These are phyloP conservation scores for Erysimum cheiri DNA, from an alignment of 441 rosid genomes.

Conservation along the genomic window DNA sequence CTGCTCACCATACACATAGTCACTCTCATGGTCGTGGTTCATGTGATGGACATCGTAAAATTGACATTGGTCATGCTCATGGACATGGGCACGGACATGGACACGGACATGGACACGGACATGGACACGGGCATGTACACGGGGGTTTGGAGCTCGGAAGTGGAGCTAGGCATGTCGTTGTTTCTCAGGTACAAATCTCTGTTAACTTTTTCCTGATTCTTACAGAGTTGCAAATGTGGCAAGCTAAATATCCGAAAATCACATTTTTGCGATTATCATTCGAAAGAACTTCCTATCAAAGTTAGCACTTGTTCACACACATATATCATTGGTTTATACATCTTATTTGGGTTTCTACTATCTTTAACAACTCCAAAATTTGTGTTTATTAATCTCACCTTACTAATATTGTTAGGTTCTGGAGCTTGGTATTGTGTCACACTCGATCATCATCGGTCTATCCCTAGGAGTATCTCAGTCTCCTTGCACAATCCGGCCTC, in stretches of 20 bases:
- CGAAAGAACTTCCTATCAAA: too few species aligned
- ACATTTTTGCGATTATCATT: neutral
- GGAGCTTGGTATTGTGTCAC: conserved; percentile 83
- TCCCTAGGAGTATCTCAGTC: conserved; percentile 92
- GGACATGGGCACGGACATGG: conserved; percentile 44
- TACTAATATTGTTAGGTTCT: conserved; percentile 50
- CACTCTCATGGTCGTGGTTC: conserved; percentile 66
- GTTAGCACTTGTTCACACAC: neutral
- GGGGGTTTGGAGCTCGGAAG: conserved; percentile 55
- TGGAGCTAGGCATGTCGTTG: conserved; percentile 74
- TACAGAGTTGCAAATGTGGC: neutral
- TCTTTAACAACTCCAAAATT: neutral
- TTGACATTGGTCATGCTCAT: conserved; percentile 38
- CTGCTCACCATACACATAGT: conserved; percentile 80
- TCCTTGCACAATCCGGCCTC: conserved; percentile 85
- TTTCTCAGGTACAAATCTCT: conserved; percentile 69
- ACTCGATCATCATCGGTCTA: conserved; percentile 82
- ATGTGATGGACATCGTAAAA: conserved; percentile 56
- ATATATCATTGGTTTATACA: neutral
- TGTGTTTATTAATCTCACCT: neutral
- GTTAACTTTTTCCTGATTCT: neutral
- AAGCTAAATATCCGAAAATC: neutral
- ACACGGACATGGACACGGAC: conserved; percentile 29
- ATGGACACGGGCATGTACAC: conserved; percentile 32
- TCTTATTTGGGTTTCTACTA: neutral